Percentiles rank a stretch among this genome's conserved stretches.
Evolutionary conservation across 2,329 filamentous ascomycete species (phyloP).

Genomic region (Exophiala sp.): DNA sequence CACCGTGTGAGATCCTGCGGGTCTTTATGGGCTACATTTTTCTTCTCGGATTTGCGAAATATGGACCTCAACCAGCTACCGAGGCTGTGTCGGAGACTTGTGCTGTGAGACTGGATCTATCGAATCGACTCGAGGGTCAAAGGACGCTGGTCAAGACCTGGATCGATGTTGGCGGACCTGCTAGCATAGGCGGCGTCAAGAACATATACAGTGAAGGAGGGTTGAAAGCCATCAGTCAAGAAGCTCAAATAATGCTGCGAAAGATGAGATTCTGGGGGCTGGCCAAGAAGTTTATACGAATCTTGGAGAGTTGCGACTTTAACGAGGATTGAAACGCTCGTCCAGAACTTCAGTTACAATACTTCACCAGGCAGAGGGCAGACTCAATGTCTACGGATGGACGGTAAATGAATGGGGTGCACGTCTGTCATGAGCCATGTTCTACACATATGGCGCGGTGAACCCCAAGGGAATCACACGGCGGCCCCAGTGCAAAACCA

Average conservation of each 20-base stretch:
- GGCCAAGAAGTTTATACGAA: constrained; percentile 19
- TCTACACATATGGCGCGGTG: too few relatives aligned
- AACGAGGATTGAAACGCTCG: constrained; percentile 9
- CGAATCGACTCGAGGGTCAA: constrained; percentile 14
- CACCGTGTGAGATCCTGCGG: constrained; percentile 24
- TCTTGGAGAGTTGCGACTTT: constrained; percentile 19
- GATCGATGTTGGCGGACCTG: constrained; percentile 21
- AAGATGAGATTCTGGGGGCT: constrained; percentile 22
- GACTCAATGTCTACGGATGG: too few relatives aligned
- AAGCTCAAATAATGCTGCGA: constrained; percentile 20
- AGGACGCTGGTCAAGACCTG: constrained; percentile 14
- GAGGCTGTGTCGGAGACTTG: constrained; percentile 4
- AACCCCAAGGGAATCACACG: too few relatives aligned
- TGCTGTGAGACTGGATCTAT: constrained; percentile 17
- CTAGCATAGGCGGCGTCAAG: constrained; percentile 14
- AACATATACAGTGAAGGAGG: constrained; percentile 18
- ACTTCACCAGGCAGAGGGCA: too few relatives aligned
- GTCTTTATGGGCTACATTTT: constrained; percentile 25
- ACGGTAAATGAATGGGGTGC: too few relatives aligned
- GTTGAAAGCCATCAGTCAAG: constrained; percentile 14
- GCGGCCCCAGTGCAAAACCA: too few relatives aligned
- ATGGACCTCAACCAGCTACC: constrained; percentile 12
- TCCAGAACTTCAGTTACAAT: too few relatives aligned
- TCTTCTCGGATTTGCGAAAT: constrained; percentile 20
- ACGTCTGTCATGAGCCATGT: too few relatives aligned